Evolutionary conservation across 2,329 filamentous ascomycete genomes (phyloP).

Genomic region (Tolypocladium pustulatum): DNA sequence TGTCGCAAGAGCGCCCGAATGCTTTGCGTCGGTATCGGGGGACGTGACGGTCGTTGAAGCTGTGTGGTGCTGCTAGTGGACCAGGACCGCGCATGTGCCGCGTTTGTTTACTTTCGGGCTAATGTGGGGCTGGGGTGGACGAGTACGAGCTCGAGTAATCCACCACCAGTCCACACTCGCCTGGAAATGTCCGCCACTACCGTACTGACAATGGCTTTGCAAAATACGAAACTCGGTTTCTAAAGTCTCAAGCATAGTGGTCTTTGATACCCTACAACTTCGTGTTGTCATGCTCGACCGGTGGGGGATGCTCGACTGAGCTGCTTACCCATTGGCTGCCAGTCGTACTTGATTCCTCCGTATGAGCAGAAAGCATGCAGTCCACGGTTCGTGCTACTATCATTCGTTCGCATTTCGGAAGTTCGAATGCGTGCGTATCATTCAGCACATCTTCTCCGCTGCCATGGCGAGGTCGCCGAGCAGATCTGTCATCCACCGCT

Average conservation of each 20-base stretch:
- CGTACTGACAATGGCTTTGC: too few relatives aligned
- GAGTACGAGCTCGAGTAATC: too few relatives aligned
- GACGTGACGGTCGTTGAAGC: neutral
- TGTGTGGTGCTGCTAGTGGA: neutral
- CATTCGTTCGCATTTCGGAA: neutral
- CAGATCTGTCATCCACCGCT: neutral
- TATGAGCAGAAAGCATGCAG: too few relatives aligned
- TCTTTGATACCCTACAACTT: too few relatives aligned
- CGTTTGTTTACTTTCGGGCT: slow-evolving; percentile 21
- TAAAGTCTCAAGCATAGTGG: neutral
- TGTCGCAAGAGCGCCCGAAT: neutral
- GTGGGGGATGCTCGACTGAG: too few relatives aligned
- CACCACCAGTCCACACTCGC: neutral
- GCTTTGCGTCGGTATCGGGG: neutral
- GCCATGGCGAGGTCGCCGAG: neutral
- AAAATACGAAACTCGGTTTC: neutral
- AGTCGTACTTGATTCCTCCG: too few relatives aligned
- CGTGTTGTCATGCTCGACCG: too few relatives aligned
- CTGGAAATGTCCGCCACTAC: neutral
- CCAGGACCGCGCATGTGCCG: slow-evolving; percentile 17
- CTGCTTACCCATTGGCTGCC: too few relatives aligned
- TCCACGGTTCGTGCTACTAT: neutral
- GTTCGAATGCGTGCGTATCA: neutral
- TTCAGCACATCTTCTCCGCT: neutral
- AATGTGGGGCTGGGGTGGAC: slow-evolving; percentile 5